Base-by-base conservation (phyloP, 768 basidiomycete species). In the Calocybe cyanea region DNA sequence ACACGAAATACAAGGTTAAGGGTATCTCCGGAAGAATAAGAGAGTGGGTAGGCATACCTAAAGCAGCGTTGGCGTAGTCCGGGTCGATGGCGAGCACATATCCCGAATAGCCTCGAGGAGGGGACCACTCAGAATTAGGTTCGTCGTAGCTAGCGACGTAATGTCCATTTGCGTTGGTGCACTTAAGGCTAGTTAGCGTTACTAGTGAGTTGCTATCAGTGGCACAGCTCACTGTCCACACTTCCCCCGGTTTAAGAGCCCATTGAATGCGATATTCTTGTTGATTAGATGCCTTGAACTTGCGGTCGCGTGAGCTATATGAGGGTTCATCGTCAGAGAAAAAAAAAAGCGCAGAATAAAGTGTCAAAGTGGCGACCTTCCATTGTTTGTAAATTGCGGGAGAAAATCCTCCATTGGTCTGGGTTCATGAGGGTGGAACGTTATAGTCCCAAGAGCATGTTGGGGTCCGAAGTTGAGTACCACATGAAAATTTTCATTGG, bases 1-100 rank as follows among this genome's bases (percentile, higher is more conserved):
- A 17, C 17, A 25, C 19, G 25, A 17, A 5, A 15, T 7, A 19
- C 33, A 36, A 6, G 10, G 11, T 4, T 46, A 24, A 32, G 21
- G 14, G n/a, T 8, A 18, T 8, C 8, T 8, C 31, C n/a, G n/a
- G 31, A 7, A 18, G 7, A 34, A 17, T 18, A 14, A 8, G n/a
- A 13, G 28, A 21, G 24, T 2, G 5, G 21, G 0, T 17, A 33
- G 36, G 43, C 40, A 63, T 73, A 81, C 85, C 85, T 45, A 69
- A 68, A 24, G 76, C 77, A 33, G 85, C 66, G 41, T 78, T 66
- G 2, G 68, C 71, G 42, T 74, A 85, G 5, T 69, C 66, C 52
- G 85, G 85, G 33, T 83, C 80, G 15, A 87, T 70, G 21, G 76
- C 80, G 38, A 87, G 63, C 65, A 77, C 75, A 48, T 78, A 80